Base-by-base conservation (phyloP, 164 flowering plant species). In the Buxus sempervirens region DNA sequence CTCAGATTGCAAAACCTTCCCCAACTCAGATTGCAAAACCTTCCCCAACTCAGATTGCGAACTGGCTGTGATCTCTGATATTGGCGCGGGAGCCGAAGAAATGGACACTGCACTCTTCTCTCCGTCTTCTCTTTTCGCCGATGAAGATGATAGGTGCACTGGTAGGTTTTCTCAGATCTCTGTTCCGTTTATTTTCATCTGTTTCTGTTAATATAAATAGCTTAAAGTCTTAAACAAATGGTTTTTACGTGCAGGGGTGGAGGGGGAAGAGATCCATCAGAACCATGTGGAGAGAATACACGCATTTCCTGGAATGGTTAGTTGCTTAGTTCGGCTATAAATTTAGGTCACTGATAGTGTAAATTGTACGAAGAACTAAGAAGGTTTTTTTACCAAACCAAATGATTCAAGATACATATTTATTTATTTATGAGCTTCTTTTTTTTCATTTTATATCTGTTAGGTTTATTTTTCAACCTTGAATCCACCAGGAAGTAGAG, bases 71-170 rank as follows among this genome's bases (percentile, higher is more conserved):
- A 10, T 10, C 13, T 45, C 12, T 2, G 26, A 58, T 19, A 25
- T 16, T 7, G 19, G 60, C 19, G 22, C 14, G 15, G 16, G 38
- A 27, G 58, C n/a, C 38, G 28, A n/a, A 15, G 48, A 21, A 32
- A 93, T 90, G 98, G 98, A 93, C 76, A 86, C 81, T 16, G 96
- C 96, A 53, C 86, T 93, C 38, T 93, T 93, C 85, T 93, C 98
- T 15, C 91, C 98, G 0, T 89, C 96, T 32, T 89, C 93, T 1
- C 90, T 90, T 65, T 90, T 93, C 70, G 82, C 76, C 55, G 80
- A 79, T 53, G 81, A 77, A 25, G 85, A 80, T 36, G 84, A 73
- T 25, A 54, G 66, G 71, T 71, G 82, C 32, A 38, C 79, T 54
- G 82, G 87, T 84, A 70, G 65, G 24, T 42, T 62, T 56, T 66